Evolutionary conservation across 2,329 filamentous ascomycete species (phyloP), one percentile per base, ranked within the genome.

Genomic region (Exophiala aquamarina): DNA sequence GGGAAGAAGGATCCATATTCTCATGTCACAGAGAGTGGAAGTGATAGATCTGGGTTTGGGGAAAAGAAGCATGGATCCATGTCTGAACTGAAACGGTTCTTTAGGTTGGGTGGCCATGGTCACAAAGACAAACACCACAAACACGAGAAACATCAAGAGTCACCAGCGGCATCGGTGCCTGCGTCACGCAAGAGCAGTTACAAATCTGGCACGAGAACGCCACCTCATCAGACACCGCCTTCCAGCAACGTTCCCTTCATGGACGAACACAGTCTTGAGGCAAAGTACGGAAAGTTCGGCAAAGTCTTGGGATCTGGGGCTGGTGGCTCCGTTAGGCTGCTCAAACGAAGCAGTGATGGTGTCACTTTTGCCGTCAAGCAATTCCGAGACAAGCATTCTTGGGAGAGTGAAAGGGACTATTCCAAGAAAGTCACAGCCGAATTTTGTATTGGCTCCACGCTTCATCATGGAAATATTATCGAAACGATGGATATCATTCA

Each of bases 291-390:
- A 36, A 97, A 96, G 64, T 86, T 98, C 56, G 93, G 92, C 47
- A 93, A 89, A 64, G 89, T 97, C 1, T 77, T 98, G 10, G 93
- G 93, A 4, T 92, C 92, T 20, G 93, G 93, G 19, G 93, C 93
- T 20, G 93, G 93, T 41, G 93, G 93, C 19, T 97, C 92, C 0
- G 93, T 98, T 13, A 82, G 92, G 56, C 71, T 98, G 41, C 89
- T 98, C 84, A 96, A 93, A 73, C 82, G 93, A 52, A 92, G 84
- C 62, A 91, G 89, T 54, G 93, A 98, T 63, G 87, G 87, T 19
- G 89, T 89, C 5, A 93, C 94, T 0, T 98, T 98, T 68, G 93
- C 93, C 1, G 93, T 97, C 43, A 98, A 98, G 69, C 92, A 98
- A 64, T 98, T 98, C 70, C 79, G 93, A 43, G 84, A 92, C 44